These are phyloP conservation scores for Chaetoceros tenuissimus DNA, from an alignment of 108 stramenopile genomes.

Conservation along the genomic window DNA sequence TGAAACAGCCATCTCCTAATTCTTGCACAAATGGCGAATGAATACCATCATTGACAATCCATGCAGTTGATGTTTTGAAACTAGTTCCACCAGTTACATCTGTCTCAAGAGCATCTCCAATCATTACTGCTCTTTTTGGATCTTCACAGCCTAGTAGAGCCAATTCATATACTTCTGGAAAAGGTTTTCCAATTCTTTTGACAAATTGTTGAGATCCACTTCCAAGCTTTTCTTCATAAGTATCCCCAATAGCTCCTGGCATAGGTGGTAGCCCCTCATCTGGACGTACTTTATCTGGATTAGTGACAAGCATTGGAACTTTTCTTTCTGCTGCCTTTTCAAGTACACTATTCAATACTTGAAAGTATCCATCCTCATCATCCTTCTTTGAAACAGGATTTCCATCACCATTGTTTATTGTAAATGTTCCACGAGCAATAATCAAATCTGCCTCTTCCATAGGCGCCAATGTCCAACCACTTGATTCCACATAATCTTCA, in stretches of 20 bases:
- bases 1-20: constrained; percentile 14
- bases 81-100: constrained; percentile 55
- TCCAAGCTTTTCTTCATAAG: constrained; percentile 51
- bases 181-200: constrained; percentile 75
- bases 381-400: constrained; percentile 29
- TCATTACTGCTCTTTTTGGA: constrained; percentile 33
- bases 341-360: constrained; percentile 37
- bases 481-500: constrained; percentile 61
- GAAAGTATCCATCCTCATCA: constrained; percentile 40
- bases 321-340: constrained; percentile 43
- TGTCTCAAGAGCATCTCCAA: constrained; percentile 83
- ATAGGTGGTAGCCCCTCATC: constrained; percentile 72
- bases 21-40: constrained; percentile 36
- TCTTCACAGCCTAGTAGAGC: constrained; percentile 21
- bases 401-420: constrained; percentile 36
- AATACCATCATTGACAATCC: constrained; percentile 69
- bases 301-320: constrained; percentile 86
- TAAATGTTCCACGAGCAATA: constrained; percentile 78
- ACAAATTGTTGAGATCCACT: constrained; percentile 22
- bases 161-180: constrained; percentile 62
- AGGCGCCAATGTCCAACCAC: constrained; percentile 65
- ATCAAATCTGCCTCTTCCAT: constrained; percentile 83
- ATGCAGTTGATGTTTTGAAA: constrained; percentile 41
- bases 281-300: constrained; percentile 85
- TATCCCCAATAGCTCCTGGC: constrained; percentile 84